These are phyloP conservation scores for Bacterosira constricta DNA, from an alignment of 108 stramenopile species.

Conservation along the genomic window DNA sequence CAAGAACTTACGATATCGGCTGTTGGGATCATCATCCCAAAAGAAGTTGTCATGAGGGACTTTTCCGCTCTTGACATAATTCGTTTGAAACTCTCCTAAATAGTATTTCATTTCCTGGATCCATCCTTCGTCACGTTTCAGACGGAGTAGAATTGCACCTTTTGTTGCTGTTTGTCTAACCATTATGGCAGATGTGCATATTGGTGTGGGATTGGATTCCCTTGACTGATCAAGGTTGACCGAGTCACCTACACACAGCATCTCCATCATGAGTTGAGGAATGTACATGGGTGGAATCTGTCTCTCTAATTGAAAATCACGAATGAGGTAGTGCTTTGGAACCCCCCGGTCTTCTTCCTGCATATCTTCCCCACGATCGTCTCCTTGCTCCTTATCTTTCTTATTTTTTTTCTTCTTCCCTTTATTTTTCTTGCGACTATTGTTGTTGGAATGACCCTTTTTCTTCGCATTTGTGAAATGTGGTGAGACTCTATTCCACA, in stretches of 20 bases:
- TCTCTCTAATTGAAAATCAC: conserved; percentile 47
- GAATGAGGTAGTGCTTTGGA: conserved; percentile 15
- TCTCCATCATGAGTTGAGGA: conserved; percentile 90
- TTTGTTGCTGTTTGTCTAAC: conserved; percentile 83
- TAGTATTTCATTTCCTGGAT: conserved; percentile 83
- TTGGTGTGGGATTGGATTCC: not conserved
- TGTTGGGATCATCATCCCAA: conserved; percentile 43
- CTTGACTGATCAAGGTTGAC: conserved; percentile 21
- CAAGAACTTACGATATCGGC: conserved; percentile 53
- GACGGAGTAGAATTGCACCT: conserved; percentile 75
- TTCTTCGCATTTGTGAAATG: too few relatives aligned
- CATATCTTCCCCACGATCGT: not conserved
- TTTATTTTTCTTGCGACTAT: too few relatives aligned
- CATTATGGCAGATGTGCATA: conserved; percentile 80
- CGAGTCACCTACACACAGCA: conserved; percentile 68
- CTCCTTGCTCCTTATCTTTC: conserved; percentile 9
- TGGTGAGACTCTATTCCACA: conserved; percentile 41
- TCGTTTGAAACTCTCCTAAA: conserved; percentile 62
- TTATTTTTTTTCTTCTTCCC: conserved; percentile 13
- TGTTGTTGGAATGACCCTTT: too few relatives aligned
- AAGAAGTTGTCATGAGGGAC: conserved; percentile 78
- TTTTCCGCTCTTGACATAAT: conserved; percentile 53
- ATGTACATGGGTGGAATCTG: conserved; percentile 65
- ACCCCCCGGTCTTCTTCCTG: not conserved
- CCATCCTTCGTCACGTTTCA: conserved; percentile 82